Base-by-base conservation (phyloP, 495 filamentous ascomycete species). In the Talaromyces proteolyticus region DNA sequence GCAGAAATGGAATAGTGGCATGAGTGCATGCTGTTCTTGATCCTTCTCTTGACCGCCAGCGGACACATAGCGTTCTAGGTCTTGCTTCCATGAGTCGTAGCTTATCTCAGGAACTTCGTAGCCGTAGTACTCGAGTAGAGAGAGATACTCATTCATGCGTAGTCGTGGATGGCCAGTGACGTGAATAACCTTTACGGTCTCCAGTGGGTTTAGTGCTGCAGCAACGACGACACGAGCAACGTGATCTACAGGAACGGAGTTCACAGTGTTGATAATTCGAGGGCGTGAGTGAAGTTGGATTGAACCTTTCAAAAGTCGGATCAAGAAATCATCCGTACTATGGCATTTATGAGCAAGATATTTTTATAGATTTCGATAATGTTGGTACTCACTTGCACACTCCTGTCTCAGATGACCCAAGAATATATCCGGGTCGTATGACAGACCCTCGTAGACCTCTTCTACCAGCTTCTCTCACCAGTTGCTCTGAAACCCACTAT, bases 291-390 rank as follows among this genome's bases (percentile, higher is more conserved):
- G 67, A 0, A 96, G 70, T 63, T 98, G 93, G 42, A 94, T 78
- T 53, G 89, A 95, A 41, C 89, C 92, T 68, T 96, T 96, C 29
- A 86, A 62, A 77, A 96, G 79, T 42, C 93, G 86, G 47, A 95
- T 79, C 19, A 97, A 72, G 75, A 97, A 97, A 67, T 97, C 92
- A 60, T 97, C 92, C 7, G 86, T 89, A 65, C 85, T 91, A 53
- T n/a, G n/a, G n/a, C n/a, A n/a, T n/a, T n/a, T n/a, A n/a, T n/a
- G n/a, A n/a, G 81, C n/a, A 84, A 18, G 85, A 80, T 55, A 43
- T 47, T 20, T 25, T 51, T 16, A 36, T 14, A 22, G 16, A 29
- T 0, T 11, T 40, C 6, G 16, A 21, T 40, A 24, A 36, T 12
- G 20, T 12, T 21, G 18, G 51, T 17, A 47, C 44, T 49, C 17